Base-by-base conservation (phyloP, 495 filamentous ascomycete genomes). In the Hyaloscypha bicolor region DNA sequence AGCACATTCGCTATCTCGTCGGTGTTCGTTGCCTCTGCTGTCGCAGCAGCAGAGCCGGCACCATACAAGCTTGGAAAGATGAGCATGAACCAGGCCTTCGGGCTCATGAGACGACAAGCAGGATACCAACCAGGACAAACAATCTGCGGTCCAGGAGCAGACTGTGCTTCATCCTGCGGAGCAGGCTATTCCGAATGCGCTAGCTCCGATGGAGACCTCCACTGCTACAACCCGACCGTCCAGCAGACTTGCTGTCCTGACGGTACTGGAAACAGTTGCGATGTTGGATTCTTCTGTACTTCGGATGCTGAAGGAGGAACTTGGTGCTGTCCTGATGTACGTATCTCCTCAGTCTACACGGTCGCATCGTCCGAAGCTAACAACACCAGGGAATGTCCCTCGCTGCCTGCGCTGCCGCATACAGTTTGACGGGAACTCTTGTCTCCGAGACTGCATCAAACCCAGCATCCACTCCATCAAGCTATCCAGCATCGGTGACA, bases 261-360 rank as follows among this genome's bases (percentile, higher is more conserved):
- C 32, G 60, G 60, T 29, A 32, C 66, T 30, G 66, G 66, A 69
- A 64, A 65, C 58, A 66, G 63, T 16, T 70, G 68, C 30, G 57
- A 65, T 30, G 21, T 6, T 4, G 68, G 68, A 32, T 70, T 66
- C 52, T 70, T 62, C 59, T 70, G 68, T 52, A 70, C 68, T 22
- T 29, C 42, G 3, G 63, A 70, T 52, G 9, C 55, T 35, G n/a
- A 29, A 16, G 68, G 68, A 29, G 63, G 57, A 51, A 70, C 63
- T 14, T 70, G 63, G 63, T 70, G 68, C 51, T 70, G 68, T 58
- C 68, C 68, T 32, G 52, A 70, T 58, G 66, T 64, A 52, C 12
- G 53, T 60, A 33, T 64, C 31, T 39, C 42, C 37, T 19, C 48
- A 14, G 4, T 25, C 25, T 29, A 33, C 59, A 25, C 29, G 33